Conservation (phyloP, 2,329 filamentous ascomycete genomes). For the Sporothrix brunneoviolacea region DNA sequence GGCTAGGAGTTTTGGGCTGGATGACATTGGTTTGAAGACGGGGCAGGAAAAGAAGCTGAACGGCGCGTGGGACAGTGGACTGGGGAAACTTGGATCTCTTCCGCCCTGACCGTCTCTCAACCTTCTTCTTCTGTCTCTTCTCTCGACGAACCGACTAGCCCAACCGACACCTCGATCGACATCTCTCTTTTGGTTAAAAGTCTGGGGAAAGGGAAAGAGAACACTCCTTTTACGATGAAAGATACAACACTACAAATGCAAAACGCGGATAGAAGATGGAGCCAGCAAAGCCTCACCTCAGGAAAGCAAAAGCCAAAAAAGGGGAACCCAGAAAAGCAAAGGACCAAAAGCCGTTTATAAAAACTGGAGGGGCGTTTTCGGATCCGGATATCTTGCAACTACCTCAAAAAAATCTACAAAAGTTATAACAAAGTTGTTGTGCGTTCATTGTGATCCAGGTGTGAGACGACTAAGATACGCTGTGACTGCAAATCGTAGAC, state of each 20-base stretch:
- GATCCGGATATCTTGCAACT: slow-evolving; percentile 79
- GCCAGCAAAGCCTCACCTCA: slow-evolving; percentile 44
- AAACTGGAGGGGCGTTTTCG: slow-evolving; percentile 57
- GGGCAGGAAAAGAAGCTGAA: too few relatives aligned
- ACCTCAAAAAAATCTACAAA: slow-evolving; percentile 29
- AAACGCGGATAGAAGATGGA: slow-evolving; percentile 67
- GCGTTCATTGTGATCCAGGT: background rate
- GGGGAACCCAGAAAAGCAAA: slow-evolving; percentile 24
- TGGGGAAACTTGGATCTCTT: too few relatives aligned
- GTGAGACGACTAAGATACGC: too few relatives aligned
- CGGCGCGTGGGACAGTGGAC: too few relatives aligned
- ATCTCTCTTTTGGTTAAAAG: too few relatives aligned
- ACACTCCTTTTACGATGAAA: background rate
- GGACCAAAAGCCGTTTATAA: slow-evolving; percentile 6
- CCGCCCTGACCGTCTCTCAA: too few relatives aligned
- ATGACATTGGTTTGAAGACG: background rate
- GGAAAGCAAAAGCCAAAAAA: slow-evolving; percentile 32
- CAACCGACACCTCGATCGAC: too few relatives aligned
- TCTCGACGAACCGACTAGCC: too few relatives aligned
- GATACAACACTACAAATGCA: slow-evolving; percentile 2
- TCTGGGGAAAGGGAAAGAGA: too few relatives aligned
- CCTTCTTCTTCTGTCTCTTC: too few relatives aligned
- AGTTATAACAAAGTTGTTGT: slow-evolving; percentile 28
- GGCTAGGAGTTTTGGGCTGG: background rate
- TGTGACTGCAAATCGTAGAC: too few relatives aligned